Percentiles rank a stretch among this genome's conserved stretches.
phyloP scores from a whole-genome alignment of 768 basidiomycete species.

The Coprinopsis strossmayeri region DNA sequence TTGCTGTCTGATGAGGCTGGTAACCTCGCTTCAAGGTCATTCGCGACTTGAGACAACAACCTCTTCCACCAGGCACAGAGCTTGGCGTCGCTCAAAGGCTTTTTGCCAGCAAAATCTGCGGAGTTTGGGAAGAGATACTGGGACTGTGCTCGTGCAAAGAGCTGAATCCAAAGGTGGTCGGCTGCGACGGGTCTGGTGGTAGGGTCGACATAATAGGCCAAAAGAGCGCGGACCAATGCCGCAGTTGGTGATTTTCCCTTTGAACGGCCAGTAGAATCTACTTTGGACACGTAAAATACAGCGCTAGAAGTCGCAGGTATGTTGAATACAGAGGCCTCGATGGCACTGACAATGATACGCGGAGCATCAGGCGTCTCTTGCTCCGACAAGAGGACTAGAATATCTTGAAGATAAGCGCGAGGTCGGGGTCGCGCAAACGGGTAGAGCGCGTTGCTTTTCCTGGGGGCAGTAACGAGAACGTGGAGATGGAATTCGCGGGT shows the following conservation, averaged over 20 bases:
- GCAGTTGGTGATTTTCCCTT: constrained; percentile 60
- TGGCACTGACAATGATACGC: constrained; percentile 65
- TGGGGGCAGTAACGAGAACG: constrained; percentile 61
- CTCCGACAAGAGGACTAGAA: constrained; percentile 71
- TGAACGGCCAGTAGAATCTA: constrained; percentile 86
- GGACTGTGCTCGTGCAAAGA: constrained; percentile 84
- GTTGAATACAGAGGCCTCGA: constrained; percentile 74
- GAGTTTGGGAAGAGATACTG: constrained; percentile 97
- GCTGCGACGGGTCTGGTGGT: constrained; percentile 53
- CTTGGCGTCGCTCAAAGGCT: constrained; percentile 65
- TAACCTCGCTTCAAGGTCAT: constrained; percentile 24
- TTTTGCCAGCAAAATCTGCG: constrained; percentile 60
- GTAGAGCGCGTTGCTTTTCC: constrained; percentile 64
- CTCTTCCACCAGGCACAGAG: constrained; percentile 94
- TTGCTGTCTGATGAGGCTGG: constrained; percentile 8
- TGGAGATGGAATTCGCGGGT: constrained; percentile 70
- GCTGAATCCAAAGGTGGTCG: constrained; percentile 67
- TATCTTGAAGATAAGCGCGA: constrained; percentile 64
- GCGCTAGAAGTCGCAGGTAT: constrained; percentile 62
- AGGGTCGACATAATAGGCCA: constrained; percentile 59
- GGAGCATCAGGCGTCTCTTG: constrained; percentile 31
- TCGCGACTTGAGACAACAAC: constrained; percentile 52
- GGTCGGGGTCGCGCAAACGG: constrained; percentile 68
- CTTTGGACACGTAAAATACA: constrained; percentile 88
- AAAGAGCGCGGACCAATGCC: constrained; percentile 57